phyloP scores from a whole-genome alignment of 345 rosid genomes.

The Mangifera indica region DNA sequence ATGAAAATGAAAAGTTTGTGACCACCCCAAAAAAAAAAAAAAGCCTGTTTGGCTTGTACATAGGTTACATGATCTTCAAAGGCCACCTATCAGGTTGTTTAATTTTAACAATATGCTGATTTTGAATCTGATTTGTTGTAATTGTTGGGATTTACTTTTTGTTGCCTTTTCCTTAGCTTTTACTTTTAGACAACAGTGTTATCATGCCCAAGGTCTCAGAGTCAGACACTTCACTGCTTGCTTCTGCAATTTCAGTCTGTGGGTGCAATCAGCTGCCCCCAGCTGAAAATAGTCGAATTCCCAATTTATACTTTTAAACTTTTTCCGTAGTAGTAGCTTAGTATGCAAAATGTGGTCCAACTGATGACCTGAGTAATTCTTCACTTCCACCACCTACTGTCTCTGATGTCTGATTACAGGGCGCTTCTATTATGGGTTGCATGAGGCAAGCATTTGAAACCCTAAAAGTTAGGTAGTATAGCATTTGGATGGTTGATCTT shows the following conservation, averaged over 20 bases:
- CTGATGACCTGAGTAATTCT: neutral
- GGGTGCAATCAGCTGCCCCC: neutral
- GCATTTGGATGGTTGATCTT: neutral
- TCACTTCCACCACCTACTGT: neutral
- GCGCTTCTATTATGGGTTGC: neutral
- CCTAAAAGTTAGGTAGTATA: neutral
- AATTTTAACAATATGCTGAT: conserved; percentile 11
- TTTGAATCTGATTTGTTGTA: conserved; percentile 27
- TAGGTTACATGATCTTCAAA: conserved; percentile 1
- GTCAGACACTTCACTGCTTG: neutral
- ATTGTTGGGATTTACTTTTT: neutral
- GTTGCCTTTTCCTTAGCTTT: neutral
- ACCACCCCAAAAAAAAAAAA: neutral
- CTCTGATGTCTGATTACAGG: neutral
- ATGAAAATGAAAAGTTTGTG: neutral
- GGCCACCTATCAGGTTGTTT: neutral
- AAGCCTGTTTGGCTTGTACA: conserved; percentile 4
- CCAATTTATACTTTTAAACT: neutral
- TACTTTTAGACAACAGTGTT: too few species aligned
- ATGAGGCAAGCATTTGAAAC: neutral
- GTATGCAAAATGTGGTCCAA: neutral
- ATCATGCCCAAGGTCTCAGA: neutral
- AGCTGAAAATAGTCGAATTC: neutral
- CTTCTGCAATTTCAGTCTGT: neutral
- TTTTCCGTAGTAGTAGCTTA: neutral